Percentiles rank a stretch among this genome's conserved stretches.
phyloP scores from a whole-genome alignment of 1,284 basidiomycete genomes.

The Trametes pubescens region DNA sequence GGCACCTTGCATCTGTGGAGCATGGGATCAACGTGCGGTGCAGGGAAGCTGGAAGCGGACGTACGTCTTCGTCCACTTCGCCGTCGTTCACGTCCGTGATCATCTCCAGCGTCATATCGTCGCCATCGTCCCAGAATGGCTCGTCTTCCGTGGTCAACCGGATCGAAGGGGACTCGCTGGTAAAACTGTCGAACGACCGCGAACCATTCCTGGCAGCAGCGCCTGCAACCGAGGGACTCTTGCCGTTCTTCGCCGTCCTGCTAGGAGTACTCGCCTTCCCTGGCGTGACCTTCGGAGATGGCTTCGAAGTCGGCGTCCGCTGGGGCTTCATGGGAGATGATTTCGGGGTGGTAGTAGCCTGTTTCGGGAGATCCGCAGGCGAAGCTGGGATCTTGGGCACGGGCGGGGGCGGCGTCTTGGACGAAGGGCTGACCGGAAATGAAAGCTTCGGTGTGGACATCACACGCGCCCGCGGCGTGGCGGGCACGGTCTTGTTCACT shows the following conservation, averaged over 20 bases:
- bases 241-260: slow-evolving; percentile 27
- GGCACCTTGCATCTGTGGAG: slow-evolving; percentile 61
- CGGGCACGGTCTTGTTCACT: slow-evolving; percentile 44
- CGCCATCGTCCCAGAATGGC: slow-evolving; percentile 51
- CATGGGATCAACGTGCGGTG: slow-evolving; percentile 9
- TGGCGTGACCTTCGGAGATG: slow-evolving; percentile 30
- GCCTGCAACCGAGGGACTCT: slow-evolving; percentile 23
- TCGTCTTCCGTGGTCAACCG: slow-evolving; percentile 34
- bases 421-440: slow-evolving; percentile 29
- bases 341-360: slow-evolving; percentile 30
- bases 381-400: slow-evolving; percentile 38
- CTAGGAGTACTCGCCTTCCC: slow-evolving; percentile 27
- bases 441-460: slow-evolving; percentile 38
- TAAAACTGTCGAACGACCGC: slow-evolving; percentile 29
- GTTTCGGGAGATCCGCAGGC: slow-evolving; percentile 25
- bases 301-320: slow-evolving; percentile 32
- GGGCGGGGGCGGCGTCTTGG: slow-evolving; percentile 31
- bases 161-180: slow-evolving; percentile 26
- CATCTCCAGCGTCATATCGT: slow-evolving; percentile 66
- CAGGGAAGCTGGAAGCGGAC: slow-evolving; percentile 19
- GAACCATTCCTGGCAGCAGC: slow-evolving; percentile 17
- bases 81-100: slow-evolving; percentile 73
- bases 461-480: slow-evolving; percentile 47
- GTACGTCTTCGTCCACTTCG: slow-evolving; percentile 73
- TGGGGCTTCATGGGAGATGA: slow-evolving; percentile 32